Conservation (phyloP, 225 moss, liverwort and hornwort species). For the Physcomitrium patens region DNA sequence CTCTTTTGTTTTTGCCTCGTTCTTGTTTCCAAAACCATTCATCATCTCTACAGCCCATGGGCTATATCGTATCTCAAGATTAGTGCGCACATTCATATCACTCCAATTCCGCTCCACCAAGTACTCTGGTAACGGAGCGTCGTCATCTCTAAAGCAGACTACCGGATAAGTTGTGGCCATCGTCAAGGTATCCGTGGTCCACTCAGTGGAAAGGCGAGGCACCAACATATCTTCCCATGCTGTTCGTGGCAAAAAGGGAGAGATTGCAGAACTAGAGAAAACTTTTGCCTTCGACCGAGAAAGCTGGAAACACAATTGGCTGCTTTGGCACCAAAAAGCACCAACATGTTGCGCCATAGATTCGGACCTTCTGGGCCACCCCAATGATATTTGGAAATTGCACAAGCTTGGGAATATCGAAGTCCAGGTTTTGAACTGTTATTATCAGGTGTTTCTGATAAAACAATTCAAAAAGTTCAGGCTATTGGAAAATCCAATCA, state of each 20-base stretch:
- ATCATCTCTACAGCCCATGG: constrained; percentile 82
- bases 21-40: constrained; percentile 58
- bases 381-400: too few relatives aligned
- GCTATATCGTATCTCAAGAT: constrained; percentile 74
- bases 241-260: constrained; percentile 62
- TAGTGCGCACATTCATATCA: constrained; percentile 70
- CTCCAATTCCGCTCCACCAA: constrained; percentile 70
- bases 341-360: constrained; percentile 70
- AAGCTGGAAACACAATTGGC: constrained; percentile 50
- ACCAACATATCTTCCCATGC: constrained; percentile 60
- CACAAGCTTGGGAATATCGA: constrained; percentile 2
- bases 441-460: constrained; percentile 26
- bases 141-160: constrained; percentile 78
- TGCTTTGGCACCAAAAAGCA: constrained; percentile 77
- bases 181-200: constrained; percentile 35
- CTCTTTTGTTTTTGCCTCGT: constrained; percentile 57
- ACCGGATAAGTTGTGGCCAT: constrained; percentile 43
- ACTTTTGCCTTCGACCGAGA: constrained; percentile 46
- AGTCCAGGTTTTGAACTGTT: constrained; percentile 17
- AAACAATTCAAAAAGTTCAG: constrained; percentile 26
- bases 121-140: constrained; percentile 76
- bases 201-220: constrained; percentile 40
- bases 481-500: constrained; percentile 51
- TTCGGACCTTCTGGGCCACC: too few relatives aligned
- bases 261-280: constrained; percentile 42